phyloP scores from a whole-genome alignment of 495 filamentous ascomycete genomes.

The Neurospora tetrasperma region DNA sequence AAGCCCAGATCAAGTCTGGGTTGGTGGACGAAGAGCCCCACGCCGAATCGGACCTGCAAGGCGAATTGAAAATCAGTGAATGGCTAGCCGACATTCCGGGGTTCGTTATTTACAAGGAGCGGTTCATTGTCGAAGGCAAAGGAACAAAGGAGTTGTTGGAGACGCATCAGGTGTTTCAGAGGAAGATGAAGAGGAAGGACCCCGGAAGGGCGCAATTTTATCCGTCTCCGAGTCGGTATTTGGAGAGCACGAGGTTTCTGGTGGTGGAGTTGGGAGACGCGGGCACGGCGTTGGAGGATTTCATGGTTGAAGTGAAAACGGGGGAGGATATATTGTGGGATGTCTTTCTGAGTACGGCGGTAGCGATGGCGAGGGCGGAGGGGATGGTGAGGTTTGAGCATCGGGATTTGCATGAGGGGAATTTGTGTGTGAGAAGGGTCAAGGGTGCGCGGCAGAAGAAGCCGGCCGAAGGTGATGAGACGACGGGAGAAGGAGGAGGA shows the following conservation, averaged over 20 bases:
- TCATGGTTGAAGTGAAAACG: conserved; percentile 32
- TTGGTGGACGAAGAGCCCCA: conserved; percentile 41
- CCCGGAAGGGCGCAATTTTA: conserved; percentile 54
- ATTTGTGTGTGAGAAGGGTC: conserved; percentile 47
- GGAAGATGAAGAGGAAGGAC: conserved; percentile 47
- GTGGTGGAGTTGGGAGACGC: conserved; percentile 85
- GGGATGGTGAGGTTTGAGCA: conserved; percentile 61
- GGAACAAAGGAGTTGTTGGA: conserved; percentile 51
- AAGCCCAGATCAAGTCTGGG: conserved; percentile 34
- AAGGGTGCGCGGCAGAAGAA: conserved; percentile 30
- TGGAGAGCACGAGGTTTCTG: conserved; percentile 61
- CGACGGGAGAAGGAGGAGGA: background rate
- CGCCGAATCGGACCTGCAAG: conserved; percentile 27
- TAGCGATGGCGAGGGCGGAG: conserved; percentile 70
- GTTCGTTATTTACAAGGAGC: conserved; percentile 82
- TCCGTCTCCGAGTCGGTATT: conserved; percentile 48
- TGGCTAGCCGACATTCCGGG: conserved; percentile 69
- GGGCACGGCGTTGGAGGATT: conserved; percentile 62
- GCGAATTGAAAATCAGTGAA: conserved; percentile 61
- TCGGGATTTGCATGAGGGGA: conserved; percentile 79
- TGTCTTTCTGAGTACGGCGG: conserved; percentile 70
- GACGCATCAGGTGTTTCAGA: conserved; percentile 54
- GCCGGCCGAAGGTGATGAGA: background rate
- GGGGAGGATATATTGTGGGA: conserved; percentile 60
- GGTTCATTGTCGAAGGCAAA: conserved; percentile 61